Conservation (phyloP, 2,329 filamentous ascomycete genomes). For the Fusarium tricinctum region DNA sequence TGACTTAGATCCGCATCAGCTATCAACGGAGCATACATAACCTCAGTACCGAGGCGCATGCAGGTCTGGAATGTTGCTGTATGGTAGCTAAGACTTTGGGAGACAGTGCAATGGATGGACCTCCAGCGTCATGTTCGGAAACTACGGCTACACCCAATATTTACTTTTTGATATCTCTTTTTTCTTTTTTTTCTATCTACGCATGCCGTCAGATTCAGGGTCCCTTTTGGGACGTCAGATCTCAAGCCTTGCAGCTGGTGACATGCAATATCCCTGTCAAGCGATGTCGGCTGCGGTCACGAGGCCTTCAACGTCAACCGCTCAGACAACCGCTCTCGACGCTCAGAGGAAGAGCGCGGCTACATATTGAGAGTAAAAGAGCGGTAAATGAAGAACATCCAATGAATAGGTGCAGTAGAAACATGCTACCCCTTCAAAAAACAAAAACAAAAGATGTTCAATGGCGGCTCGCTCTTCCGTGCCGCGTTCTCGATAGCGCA, state of each 20-base stretch:
- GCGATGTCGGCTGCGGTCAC: conserved; percentile 42
- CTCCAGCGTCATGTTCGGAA: background rate
- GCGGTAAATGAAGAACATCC: background rate
- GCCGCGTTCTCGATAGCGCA: background rate
- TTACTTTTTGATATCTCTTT: background rate
- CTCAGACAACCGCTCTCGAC: background rate
- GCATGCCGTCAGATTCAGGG: conserved; percentile 28
- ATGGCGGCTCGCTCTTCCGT: background rate
- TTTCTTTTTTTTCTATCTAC: background rate
- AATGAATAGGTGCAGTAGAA: background rate
- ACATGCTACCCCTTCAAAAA: background rate
- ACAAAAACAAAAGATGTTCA: background rate
- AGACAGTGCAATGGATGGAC: background rate
- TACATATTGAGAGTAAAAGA: background rate
- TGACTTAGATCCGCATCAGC: background rate
- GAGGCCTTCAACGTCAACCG: conserved; percentile 9
- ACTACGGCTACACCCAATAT: background rate
- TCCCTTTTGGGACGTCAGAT: conserved; percentile 33
- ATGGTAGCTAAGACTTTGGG: background rate
- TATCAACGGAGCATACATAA: background rate
- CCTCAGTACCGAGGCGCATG: background rate
- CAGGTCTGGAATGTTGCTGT: background rate
- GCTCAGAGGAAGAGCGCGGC: conserved; percentile 21
- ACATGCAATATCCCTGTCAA: conserved; percentile 33
- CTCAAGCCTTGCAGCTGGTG: conserved; percentile 30